Evolutionary conservation across 495 filamentous ascomycete genomes (phyloP), one percentile per base, ranked within the genome.

Genomic region (Penicillium tannophilum): DNA sequence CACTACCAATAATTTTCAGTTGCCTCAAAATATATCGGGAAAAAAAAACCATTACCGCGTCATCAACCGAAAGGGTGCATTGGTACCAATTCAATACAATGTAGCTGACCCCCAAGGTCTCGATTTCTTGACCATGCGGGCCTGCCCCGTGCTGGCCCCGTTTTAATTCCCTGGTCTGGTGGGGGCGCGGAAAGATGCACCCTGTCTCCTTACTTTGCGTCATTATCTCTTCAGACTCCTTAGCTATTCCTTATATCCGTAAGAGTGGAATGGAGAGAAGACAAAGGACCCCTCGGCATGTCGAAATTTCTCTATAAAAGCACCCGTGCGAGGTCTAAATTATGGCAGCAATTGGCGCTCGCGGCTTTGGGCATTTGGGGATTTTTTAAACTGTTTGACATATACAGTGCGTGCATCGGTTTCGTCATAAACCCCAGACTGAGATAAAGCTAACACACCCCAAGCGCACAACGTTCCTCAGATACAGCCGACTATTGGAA

Each of bases 401-500:
- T 23, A 47, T 47, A 47, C 16, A 28, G 45, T 47, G 4, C 10
- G 45, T 47, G 19, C 48, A 20, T n/a, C 47, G 14, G 48, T 8
- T 35, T 51, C 28, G 6, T 11, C 8, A 35, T 30, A 3, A 36
- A 1, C 9, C 4, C 12, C 33, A 36, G 33, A 36, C 14, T 36
- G 33, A 11, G 33, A 36, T 12, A 2, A 17, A 41, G 14, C 39
- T 41, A 17, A 41, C 39, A n/a, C 4, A 16, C 14, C 14, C 7
- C 14, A n/a, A n/a, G 16, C 39, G 14, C n/a, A 41, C 39, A 51
- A 35, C 48, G 19, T 9, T 6, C 24, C 26, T 35, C 48, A 39
- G 9, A 12, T n/a, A 28, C 55, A 44, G 26, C 65, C 55, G 2
- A 58, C 28, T 6, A 55, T 67, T n/a, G 63, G 57, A 10, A 69